Evolutionary conservation across 495 filamentous ascomycete genomes (phyloP), one percentile per base, ranked within the genome.

Genomic region (Hyaloscypha variabilis): DNA sequence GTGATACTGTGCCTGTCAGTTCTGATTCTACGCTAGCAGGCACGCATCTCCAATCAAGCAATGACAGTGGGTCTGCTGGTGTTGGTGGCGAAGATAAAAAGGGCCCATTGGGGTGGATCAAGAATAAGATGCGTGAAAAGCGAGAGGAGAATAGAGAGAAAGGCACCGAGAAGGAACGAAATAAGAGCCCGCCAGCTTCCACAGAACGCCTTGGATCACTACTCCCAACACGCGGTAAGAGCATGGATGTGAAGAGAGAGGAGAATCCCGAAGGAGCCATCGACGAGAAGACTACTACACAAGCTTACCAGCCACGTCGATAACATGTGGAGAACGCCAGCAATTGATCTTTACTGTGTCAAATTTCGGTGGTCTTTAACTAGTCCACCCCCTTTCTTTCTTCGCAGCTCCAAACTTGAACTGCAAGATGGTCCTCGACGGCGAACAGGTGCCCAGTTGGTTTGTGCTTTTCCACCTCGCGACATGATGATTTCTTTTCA

Each of bases 61-160:
- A 74, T 59, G 69, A 74, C 26, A 75, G 79, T 64, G 66, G 55
- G 29, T 21, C 61, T 36, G 52, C 69, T 58, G 63, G 79, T 72
- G 71, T 79, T 77, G 71, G 83, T 80, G 75, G 84, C 74, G 24
- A 72, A 30, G 79, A 82, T 36, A 82, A 82, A 66, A 91, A 87
- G 66, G 90, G 91, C n/a, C 82, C 92, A 6, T 82, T 96, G 56
- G 88, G 87, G 19, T 96, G 94, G 85, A 85, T 97, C 68, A 91
- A 91, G 72, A 89, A 87, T 67, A 96, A 95, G 77, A 87, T 95
- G 49, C 84, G 89, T 21, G 91, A 93, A 69, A 85, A 87, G 28
- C 91, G 88, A 65, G 89, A 92, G 66, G 86, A 83, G 21, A 29
- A 65, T 19, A 42, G 31, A 46, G 67, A 70, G 24, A 71, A 64